Evolutionary conservation across 306 rosid genomes (phyloP), one percentile per base, ranked within the genome.

Genomic region (Quercus glauca): DNA sequence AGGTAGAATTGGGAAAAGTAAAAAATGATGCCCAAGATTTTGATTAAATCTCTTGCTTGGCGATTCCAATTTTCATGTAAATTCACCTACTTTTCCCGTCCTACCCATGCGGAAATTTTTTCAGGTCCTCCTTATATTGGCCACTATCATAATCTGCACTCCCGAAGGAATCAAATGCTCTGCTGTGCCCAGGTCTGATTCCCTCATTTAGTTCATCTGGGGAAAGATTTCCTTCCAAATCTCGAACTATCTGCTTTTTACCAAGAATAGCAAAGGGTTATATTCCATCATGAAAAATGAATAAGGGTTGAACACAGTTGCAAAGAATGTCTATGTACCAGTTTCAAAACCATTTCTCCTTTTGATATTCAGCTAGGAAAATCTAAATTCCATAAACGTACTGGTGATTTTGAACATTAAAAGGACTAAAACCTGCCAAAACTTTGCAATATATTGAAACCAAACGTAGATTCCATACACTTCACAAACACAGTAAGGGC

Each of bases 91-190:
- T 23, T 23, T 23, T 23, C 25, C 25, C 25, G 25, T 23, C 25
- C 25, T 23, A 23, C 25, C 25, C 25, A 23, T 23, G 25, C 25
- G 25, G 25, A 23, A 84, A 85, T 52, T 73, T 85, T 86, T 74
- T 79, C 28, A 85, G 21, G 85, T 91, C 92, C 77, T 87, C 79
- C 71, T 79, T 84, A 86, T 88, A 87, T 79, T 87, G 87, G 17
- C 57, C 26, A 69, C 68, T 41, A 31, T 81, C 84, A 77, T 83
- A 88, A 21, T 71, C 76, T 35, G 78, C 58, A 73, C 83, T 79
- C 65, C 72, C 85, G 8, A 21, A 73, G 21, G 78, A 85, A 26
- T 80, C 64, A 28, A 52, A 71, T 29, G 73, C 60, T 4, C 31
- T 79, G 80, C 86, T 85, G 1, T 79, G 80, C 35, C 82, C 89